Base-by-base conservation (phyloP, 202 grass and related monocot species). In the Brachypodium distachyon region DNA sequence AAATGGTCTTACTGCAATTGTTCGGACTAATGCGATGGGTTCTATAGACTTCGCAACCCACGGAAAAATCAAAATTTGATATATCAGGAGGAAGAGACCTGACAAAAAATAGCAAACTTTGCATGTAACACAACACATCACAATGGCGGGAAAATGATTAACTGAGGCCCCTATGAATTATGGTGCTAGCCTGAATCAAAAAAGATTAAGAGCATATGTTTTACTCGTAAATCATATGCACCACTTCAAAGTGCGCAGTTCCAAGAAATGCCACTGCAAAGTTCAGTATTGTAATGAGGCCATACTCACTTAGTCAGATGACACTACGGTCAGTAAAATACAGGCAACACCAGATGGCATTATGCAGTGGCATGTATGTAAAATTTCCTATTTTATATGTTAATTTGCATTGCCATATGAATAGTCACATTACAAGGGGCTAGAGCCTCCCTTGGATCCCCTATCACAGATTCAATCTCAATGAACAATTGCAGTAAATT, bases 61-160 rank as follows among this genome's bases (percentile, higher is more conserved):
- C 36, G 90, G 81, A 70, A 89, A 93, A 70, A 93, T 53, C 52
- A 89, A 33, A 54, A 89, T 67, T 79, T 93, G 90, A 48, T 87
- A 93, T 65, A 68, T 68, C 12, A 68, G 25, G 65, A 68, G 65
- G 41, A 17, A 84, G 12, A 87, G 22, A 67, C 90, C 90, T 89
- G 74, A 12, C 2, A 64, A 83, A 55, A 80, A 47, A 46, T 29
- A 77, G 7, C 26, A 39, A 71, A 55, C 31, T 59, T 48, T 85
- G 29, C 27, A 14, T 33, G 7, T 17, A 61, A 44, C 36, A 48
- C n/a, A 80, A 74, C n/a, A 68, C 40, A 76, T 8, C 7, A 32
- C 32, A 77, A 65, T 12, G 7, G 27, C 4, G 16, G n/a, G 32
- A 64, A 57, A 37, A 54, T 25, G 36, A 61, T 19, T 72, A 34